These are phyloP conservation scores for Colletotrichum sp. DNA, from an alignment of 2,329 filamentous ascomycete species.

Conservation along the genomic window DNA sequence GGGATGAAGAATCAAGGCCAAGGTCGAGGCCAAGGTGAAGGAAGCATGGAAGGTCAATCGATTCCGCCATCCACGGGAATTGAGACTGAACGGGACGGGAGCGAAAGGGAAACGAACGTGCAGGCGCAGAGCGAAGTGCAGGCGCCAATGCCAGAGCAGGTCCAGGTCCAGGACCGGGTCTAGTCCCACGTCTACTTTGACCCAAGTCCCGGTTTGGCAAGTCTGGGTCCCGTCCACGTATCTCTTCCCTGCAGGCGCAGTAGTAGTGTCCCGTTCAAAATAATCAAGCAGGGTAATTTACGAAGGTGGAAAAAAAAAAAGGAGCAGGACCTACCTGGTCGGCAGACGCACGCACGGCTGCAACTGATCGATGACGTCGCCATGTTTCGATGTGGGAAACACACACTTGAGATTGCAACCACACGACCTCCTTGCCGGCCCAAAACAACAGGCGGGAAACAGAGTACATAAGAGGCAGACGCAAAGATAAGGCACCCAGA, in stretches of 20 bases:
- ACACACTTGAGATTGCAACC: not conserved
- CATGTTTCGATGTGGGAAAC: conserved; percentile 18
- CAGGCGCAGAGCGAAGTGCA: not conserved
- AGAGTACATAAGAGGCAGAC: not conserved
- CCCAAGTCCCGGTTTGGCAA: not conserved
- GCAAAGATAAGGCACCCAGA: not conserved
- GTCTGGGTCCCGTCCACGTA: not conserved
- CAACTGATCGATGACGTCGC: conserved; percentile 14
- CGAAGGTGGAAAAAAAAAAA: not conserved
- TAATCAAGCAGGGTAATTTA: not conserved
- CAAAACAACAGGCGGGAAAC: not conserved
- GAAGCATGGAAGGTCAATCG: not conserved
- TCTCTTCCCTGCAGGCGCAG: not conserved
- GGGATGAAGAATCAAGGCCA: not conserved
- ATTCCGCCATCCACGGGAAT: not conserved
- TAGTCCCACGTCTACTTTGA: not conserved
- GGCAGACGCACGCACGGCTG: not conserved
- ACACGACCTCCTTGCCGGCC: not conserved
- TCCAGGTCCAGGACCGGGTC: not conserved
- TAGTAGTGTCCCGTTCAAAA: not conserved
- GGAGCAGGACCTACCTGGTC: not conserved
- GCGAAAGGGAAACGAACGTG: not conserved
- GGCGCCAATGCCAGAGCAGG: not conserved
- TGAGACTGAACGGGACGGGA: not conserved
- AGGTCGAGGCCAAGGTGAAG: not conserved